phyloP scores from a whole-genome alignment of 371 early-diverging fungal genomes.

The Mortierella sp. region DNA sequence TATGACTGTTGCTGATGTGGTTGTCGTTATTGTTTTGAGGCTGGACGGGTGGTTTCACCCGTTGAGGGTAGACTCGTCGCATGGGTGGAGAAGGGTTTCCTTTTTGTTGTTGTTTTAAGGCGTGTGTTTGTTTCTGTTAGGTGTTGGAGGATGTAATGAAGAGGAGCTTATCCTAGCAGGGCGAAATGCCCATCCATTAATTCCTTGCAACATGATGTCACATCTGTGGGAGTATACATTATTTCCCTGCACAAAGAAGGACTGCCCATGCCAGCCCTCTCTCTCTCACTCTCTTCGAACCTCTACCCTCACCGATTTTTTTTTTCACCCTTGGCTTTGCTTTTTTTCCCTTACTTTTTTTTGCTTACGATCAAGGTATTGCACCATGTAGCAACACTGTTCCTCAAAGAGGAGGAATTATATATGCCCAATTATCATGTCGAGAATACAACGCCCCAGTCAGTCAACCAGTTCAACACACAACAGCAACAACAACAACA shows the following conservation, averaged over 20 bases:
- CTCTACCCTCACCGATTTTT: not conserved
- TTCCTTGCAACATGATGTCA: conserved; percentile 9
- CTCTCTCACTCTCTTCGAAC: not conserved
- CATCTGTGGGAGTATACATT: not conserved
- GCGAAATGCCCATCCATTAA: not conserved
- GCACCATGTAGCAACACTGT: conserved; percentile 4
- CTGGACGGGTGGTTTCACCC: not conserved
- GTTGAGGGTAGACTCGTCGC: conserved; percentile 27
- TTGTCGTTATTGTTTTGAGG: not conserved
- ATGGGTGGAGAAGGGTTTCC: not conserved
- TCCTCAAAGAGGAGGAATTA: not conserved
- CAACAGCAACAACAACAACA: not conserved
- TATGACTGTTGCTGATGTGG: too few relatives aligned
- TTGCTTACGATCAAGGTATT: conserved; percentile 56
- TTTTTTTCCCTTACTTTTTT: conserved; percentile 37
- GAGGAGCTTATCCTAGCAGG: not conserved
- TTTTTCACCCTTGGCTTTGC: conserved; percentile 10
- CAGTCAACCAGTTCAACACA: not conserved
- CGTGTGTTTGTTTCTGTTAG: not conserved
- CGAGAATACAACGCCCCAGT: not conserved
- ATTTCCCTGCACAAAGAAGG: not conserved
- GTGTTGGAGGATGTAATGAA: not conserved
- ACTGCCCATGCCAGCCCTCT: not conserved
- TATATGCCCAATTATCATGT: not conserved
- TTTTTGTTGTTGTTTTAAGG: too few relatives aligned